A percentile compares a stretch with the other conserved stretches of the same genome.
phyloP scores from a whole-genome alignment of 306 rosid genomes.

The Malus fusca region DNA sequence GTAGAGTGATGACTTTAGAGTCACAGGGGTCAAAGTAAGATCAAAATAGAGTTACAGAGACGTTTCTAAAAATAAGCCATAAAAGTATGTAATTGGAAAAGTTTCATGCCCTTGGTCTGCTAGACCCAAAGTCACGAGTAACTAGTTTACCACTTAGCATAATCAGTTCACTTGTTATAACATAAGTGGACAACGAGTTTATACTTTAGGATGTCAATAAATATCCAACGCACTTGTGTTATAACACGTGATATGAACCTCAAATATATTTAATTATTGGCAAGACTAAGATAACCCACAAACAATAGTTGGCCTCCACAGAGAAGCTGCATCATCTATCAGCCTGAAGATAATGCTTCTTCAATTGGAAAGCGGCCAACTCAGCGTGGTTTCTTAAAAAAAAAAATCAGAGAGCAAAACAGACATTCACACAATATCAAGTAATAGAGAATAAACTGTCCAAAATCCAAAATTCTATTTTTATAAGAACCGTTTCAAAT shows the following conservation, averaged over 20 bases:
- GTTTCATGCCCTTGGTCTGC: too few relatives aligned
- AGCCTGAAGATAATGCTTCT: not conserved
- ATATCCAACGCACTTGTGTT: not conserved
- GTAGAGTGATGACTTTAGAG: too few relatives aligned
- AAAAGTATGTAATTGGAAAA: too few relatives aligned
- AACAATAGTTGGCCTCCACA: not conserved
- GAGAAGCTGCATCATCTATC: not conserved
- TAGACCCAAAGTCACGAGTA: too few relatives aligned
- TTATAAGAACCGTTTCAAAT: conserved; percentile 20
- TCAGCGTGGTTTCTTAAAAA: not conserved
- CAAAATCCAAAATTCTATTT: conserved; percentile 20
- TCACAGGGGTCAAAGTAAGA: too few relatives aligned
- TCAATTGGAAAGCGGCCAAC: not conserved
- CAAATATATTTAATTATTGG: not conserved
- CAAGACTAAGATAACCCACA: not conserved
- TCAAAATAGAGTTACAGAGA: too few relatives aligned
- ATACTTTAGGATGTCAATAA: not conserved
- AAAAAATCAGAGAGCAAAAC: not conserved
- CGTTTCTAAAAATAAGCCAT: too few relatives aligned
- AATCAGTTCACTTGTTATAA: too few relatives aligned
- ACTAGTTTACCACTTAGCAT: too few relatives aligned
- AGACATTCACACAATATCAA: not conserved
- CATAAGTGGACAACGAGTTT: too few relatives aligned
- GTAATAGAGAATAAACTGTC: not conserved
- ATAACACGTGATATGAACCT: not conserved